Base-by-base conservation (phyloP, 1,284 basidiomycete genomes). In the Heterobasidion occidentale region DNA sequence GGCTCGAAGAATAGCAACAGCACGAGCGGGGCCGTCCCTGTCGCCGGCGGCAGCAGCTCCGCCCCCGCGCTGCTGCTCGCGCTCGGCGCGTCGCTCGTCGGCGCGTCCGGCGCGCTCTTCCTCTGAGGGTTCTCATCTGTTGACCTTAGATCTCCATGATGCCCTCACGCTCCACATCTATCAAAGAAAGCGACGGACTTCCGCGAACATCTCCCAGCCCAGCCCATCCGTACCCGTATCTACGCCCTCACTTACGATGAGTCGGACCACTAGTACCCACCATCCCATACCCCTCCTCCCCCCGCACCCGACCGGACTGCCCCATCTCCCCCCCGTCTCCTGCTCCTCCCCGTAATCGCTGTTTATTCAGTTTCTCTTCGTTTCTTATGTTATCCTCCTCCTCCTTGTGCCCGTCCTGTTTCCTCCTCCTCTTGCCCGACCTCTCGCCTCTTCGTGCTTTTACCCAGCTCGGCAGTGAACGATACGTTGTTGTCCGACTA, bases 1-100 rank as follows among this genome's bases (percentile, higher is more conserved):
- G 53, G 19, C 46, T 19, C 17, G 11, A 11, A 46, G 20, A 36
- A 19, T 46, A 47, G 53, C 17, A 27, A 20, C 49, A 53, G 61
- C 35, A 56, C 54, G n/a, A 56, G 36, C 44, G 52, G 52, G 14
- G 55, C 55, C 34, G 9, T 33, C 11, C 14, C 20, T 34, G 36
- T 36, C 12, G 46, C 38, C 5, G 36, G 19, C n/a, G 5, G 50
- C 20, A 56, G 34, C 17, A 36, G 48, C 34, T 36, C 50, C 36
- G 14, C 51, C 20, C 9, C 36, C 15, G 55, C 42, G 9, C 12
- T 34, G n/a, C 48, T 19, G 12, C 34, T 51, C 34, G 27, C 33
- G 7, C 27, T 51, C 14, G 35, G 27, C n/a, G 50, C 34, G 27
- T 17, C 46, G 46, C 11, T 48, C 46, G 12, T 48, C 46, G 46